Evolutionary conservation across 2,329 filamentous ascomycete species (phyloP), one percentile per base, ranked within the genome.

Genomic region (Conoideocrella luteorostrata): DNA sequence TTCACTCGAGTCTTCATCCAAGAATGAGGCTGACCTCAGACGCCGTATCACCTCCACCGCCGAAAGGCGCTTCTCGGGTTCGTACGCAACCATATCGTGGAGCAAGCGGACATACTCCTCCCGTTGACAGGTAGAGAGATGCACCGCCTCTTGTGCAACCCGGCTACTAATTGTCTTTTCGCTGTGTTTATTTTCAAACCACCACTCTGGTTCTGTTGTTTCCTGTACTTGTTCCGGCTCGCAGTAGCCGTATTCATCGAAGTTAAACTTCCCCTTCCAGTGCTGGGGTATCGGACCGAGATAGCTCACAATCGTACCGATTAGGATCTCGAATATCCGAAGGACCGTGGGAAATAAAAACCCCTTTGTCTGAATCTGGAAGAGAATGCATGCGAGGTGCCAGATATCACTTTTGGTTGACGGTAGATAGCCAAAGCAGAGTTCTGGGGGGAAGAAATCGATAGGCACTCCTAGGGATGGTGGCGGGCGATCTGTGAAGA

Each of bases 381-480:
- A 46, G 28, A 43, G 34, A 24, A 43, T 4, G 24, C 44, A 46
- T 4, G 44, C 44, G 15, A 46, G 44, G 5, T 43, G 35, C 40
- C 44, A 46, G 17, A 46, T 10, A 18, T 46, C 44, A 34, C 44
- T 46, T 43, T 46, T 39, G 4, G 32, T 24, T 21, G 44, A 46
- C 7, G 44, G 44, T n/a, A 36, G 22, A 33, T 46, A 40, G 23
- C 44, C 36, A 29, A 46, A 46, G 18, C 44, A 46, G 29, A 46
- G 44, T 30, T 46, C 44, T 4, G 44, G 44, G 10, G 44, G 44
- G 21, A 43, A 46, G 18, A 41, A 46, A 17, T 46, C 44, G 30
- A 46, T 43, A 4, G 44, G 44, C 23, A 30, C 12, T 30, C 40
- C 44, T 6, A 46, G 40, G 10, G 44, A 46, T 7, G 23, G 7